Conservation (phyloP, 1,139 yeast species). For the Nakaseomyces glabratus region DNA sequence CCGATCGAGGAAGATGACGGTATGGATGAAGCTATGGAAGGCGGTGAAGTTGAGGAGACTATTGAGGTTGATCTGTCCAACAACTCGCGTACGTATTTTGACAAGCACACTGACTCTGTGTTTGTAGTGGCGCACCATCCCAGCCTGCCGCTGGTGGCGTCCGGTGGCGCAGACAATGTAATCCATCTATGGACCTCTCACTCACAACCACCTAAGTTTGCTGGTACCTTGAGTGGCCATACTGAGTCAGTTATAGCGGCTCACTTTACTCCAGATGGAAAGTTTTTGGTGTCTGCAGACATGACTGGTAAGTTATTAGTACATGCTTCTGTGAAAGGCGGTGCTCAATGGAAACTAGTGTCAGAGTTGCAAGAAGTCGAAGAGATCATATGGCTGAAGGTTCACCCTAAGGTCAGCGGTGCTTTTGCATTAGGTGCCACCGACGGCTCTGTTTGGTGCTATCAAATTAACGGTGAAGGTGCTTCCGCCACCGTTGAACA, state of each 20-base stretch:
- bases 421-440: slow-evolving; percentile 89
- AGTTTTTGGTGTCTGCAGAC: slow-evolving; percentile 76
- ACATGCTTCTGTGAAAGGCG: slow-evolving; percentile 61
- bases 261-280: slow-evolving; percentile 76
- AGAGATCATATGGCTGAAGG: slow-evolving; percentile 67
- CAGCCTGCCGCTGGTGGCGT: slow-evolving; percentile 64
- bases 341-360: slow-evolving; percentile 69
- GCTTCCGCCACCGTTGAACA: slow-evolving; percentile 45
- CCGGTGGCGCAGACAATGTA: slow-evolving; percentile 87
- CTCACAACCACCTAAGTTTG: slow-evolving; percentile 69
- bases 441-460: slow-evolving; percentile 94
- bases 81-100: slow-evolving; percentile 84
- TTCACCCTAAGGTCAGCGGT: slow-evolving; percentile 65
- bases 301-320: slow-evolving; percentile 84
- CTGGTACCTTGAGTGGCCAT: slow-evolving; percentile 64
- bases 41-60: slow-evolving; percentile 32
- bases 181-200: slow-evolving; percentile 92
- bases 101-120: slow-evolving; percentile 75
- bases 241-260: slow-evolving; percentile 83
- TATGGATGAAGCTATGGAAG: slow-evolving; percentile 34
- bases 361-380: slow-evolving; percentile 79
- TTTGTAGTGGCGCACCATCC: slow-evolving; percentile 78
- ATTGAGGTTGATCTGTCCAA: slow-evolving; percentile 70
- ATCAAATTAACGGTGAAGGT: slow-evolving; percentile 52
- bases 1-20: slow-evolving; percentile 37